Conservation (phyloP, 345 rosid genomes). For the Camelina hispida region DNA sequence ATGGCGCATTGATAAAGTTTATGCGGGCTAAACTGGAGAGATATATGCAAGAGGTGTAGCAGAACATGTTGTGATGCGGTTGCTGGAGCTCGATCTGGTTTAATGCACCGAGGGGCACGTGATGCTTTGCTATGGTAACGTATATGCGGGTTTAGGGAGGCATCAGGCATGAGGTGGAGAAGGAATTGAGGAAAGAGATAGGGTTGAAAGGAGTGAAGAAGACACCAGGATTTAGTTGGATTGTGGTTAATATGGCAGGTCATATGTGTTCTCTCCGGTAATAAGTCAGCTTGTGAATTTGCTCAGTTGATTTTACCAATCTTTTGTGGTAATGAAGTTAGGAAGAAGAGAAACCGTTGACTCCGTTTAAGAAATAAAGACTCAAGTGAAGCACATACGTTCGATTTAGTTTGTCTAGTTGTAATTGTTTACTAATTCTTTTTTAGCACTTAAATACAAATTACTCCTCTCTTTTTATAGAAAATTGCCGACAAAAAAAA, state of each 20-base stretch:
- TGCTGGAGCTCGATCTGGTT: too few species aligned
- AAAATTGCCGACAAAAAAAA: too few species aligned
- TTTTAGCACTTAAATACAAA: background rate
- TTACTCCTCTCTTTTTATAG: too few species aligned
- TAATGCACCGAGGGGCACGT: too few species aligned
- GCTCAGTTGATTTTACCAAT: background rate
- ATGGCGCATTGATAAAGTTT: too few species aligned
- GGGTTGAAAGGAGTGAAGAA: constrained; percentile 78
- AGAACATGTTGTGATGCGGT: too few species aligned
- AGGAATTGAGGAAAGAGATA: constrained; percentile 69
- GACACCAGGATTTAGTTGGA: constrained; percentile 71
- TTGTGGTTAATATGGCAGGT: constrained; percentile 52
- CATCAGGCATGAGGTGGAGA: constrained; percentile 55
- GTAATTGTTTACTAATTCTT: background rate
- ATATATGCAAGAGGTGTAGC: too few species aligned
- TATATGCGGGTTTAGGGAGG: constrained; percentile 58
- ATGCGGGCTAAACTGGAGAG: too few species aligned
- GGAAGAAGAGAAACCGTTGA: background rate
- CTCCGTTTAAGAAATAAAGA: background rate
- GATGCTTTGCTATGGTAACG: constrained; percentile 52
- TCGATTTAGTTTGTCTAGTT: background rate
- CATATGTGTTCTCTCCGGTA: constrained; percentile 64
- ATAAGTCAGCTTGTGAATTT: constrained; percentile 40
- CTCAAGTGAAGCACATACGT: background rate
- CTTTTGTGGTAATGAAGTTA: background rate